These are phyloP conservation scores for Boletellus emodensis DNA, from an alignment of 768 basidiomycete genomes.

Conservation along the genomic window DNA sequence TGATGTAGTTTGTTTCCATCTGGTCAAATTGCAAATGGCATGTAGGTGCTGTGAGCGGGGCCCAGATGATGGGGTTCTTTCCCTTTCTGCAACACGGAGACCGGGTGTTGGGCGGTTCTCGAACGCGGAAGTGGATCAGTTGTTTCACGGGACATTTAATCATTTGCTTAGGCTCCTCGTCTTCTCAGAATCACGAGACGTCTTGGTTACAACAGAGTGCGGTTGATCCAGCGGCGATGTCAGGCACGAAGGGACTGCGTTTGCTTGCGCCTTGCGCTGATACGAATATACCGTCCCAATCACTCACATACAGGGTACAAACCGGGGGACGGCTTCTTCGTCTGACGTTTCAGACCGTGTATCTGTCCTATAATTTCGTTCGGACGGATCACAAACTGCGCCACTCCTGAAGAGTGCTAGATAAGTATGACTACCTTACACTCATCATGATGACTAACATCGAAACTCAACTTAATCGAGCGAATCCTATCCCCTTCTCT, in stretches of 20 bases:
- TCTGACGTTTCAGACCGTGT: conserved; percentile 35
- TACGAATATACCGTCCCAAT: conserved; percentile 39
- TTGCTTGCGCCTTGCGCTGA: conserved; percentile 31
- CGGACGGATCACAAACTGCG: no score
- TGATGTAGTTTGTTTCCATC: conserved; percentile 20
- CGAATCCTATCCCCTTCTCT: no score
- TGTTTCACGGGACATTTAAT: conserved; percentile 46
- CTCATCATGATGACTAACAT: no score
- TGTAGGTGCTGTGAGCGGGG: conserved; percentile 16
- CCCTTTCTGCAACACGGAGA: conserved; percentile 21
- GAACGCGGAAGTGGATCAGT: conserved; percentile 41
- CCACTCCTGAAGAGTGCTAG: no score
- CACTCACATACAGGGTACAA: conserved; percentile 41
- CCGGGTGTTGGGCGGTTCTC: conserved; percentile 21
- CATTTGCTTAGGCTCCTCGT: conserved; percentile 47
- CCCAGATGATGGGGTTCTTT: conserved; percentile 19
- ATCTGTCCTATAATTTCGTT: conserved; percentile 36
- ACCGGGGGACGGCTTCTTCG: conserved; percentile 58
- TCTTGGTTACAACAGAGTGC: conserved; percentile 34
- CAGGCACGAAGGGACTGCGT: conserved; percentile 1
- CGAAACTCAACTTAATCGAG: no score
- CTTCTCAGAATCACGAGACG: conserved; percentile 39
- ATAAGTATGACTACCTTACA: no score
- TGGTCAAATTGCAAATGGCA: conserved; percentile 3
- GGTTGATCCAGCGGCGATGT: conserved; percentile 49